Evolutionary conservation across 805 yeast genomes (phyloP), one percentile per base, ranked within the genome.

Genomic region (Hanseniaspora mollemarum): DNA sequence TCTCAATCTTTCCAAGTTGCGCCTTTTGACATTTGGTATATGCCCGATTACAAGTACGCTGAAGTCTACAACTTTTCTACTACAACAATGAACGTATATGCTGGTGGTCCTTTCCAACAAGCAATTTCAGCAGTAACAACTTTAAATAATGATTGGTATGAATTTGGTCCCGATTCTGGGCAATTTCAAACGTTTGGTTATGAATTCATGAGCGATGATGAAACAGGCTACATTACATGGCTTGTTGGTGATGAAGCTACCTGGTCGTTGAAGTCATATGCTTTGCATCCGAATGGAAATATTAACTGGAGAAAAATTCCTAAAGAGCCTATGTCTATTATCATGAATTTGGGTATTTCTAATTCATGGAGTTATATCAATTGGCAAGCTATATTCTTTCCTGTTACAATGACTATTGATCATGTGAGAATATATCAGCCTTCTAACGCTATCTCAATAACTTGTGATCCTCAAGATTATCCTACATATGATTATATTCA

Each of bases 381-480:
- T 67, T 90, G 96, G 96, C 77, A 79, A 40, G 70, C 79, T 4
- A 70, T 87, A 53, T 67, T 67, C 42, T 90, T 90, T 76, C 98
- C 98, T 1, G 76, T 75, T 13, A 72, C 76, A 1, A 71, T 88
- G 80, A 70, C 77, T 52, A 68, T 90, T 41, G 96, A 90, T 64
- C 85, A 83, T 59, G 94, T 90, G 31, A 78, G 98, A 59, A 61
- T 90, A n/a, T 90, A 92, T 66, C 98, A 90, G 69, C 95, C 95
- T 1, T 61, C 70, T 33, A 79, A 77, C 58, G 66, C 71, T 10
- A 65, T 72, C 28, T 74, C 77, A 44, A 51, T 82, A 21, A 81
- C 92, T 0, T 90, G 97, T 69, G 96, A 88, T 62, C 97, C 98
- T 0, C 67, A 59, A 0, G 94, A 77, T 61, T 79, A 73, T 62